Percentiles rank a stretch among this genome's conserved stretches.
Evolutionary conservation across 192 early-diverging fungal genomes (phyloP).

Genomic region (Linnemannia exigua): DNA sequence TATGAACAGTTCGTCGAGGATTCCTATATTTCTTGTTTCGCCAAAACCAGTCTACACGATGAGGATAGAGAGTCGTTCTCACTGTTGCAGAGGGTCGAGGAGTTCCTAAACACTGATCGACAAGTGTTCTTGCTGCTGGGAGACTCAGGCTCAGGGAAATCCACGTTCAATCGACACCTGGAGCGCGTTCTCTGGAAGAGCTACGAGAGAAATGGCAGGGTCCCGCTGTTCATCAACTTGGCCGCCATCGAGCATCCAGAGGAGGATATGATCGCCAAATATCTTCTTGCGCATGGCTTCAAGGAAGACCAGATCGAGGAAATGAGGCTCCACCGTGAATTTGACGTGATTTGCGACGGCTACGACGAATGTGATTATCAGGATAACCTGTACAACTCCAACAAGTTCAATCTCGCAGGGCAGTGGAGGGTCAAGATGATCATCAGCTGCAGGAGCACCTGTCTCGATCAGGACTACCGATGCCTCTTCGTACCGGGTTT

Average conservation of each 20-base stretch:
- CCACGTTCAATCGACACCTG: not conserved
- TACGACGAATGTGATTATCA: not conserved
- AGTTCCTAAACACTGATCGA: not conserved
- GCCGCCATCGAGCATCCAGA: not conserved
- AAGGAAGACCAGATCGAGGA: not conserved
- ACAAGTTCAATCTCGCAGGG: not conserved
- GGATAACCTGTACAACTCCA: constrained; percentile 5
- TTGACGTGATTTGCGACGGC: not conserved
- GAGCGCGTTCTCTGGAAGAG: not conserved
- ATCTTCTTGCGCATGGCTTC: not conserved
- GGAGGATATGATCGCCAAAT: not conserved
- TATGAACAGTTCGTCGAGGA: too few relatives aligned
- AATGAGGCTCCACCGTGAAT: not conserved
- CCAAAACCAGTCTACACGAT: not conserved
- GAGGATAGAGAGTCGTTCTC: not conserved
- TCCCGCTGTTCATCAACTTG: not conserved
- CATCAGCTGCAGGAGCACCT: not conserved
- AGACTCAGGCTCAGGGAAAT: not conserved
- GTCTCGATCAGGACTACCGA: not conserved
- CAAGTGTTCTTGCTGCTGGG: not conserved
- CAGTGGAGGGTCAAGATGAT: constrained; percentile 12
- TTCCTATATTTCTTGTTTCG: not conserved
- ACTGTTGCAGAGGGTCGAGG: not conserved
- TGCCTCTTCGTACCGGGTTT: not conserved
- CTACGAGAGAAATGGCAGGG: not conserved